Conservation (phyloP, 192 early-diverging fungal genomes). For the Podila epicladia region DNA sequence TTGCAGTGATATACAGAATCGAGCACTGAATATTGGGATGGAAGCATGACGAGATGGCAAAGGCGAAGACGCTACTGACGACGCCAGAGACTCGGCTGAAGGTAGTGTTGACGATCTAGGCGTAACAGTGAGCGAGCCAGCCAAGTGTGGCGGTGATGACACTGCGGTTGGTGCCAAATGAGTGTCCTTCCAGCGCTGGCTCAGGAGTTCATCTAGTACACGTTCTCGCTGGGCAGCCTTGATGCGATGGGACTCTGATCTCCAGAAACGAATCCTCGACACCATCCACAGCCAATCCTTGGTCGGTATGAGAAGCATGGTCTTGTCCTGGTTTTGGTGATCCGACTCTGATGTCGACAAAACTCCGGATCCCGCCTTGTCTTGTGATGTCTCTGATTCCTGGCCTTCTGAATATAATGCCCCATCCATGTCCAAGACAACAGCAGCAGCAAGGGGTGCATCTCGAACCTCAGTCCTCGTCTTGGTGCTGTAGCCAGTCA, state of each 20-base stretch:
- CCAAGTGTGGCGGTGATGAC: conserved; percentile 16
- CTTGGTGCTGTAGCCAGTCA: conserved; percentile 39
- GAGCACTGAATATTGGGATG: neutral
- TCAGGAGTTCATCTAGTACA: conserved; percentile 14
- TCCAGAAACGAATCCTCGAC: conserved; percentile 33
- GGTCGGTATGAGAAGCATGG: conserved; percentile 40
- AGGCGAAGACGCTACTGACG: conserved; percentile 3
- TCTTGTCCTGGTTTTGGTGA: conserved; percentile 10
- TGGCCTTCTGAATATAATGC: neutral
- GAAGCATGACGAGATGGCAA: neutral
- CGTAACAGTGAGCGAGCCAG: conserved; percentile 13
- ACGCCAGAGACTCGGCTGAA: neutral
- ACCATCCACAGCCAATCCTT: conserved; percentile 29
- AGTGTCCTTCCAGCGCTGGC: conserved; percentile 28
- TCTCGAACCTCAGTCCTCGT: conserved; percentile 18
- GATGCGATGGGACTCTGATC: conserved; percentile 39
- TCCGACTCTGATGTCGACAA: neutral
- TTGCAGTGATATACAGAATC: neutral
- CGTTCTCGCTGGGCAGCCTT: conserved; percentile 26
- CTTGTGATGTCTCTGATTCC: neutral
- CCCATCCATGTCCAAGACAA: conserved; percentile 37
- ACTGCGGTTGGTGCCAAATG: neutral
- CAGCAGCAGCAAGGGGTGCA: conserved; percentile 12
- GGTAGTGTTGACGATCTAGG: conserved; percentile 1
- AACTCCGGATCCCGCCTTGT: neutral